Evolutionary conservation across 2,329 filamentous ascomycete species (phyloP).

Genomic region (Fusarium citri): DNA sequence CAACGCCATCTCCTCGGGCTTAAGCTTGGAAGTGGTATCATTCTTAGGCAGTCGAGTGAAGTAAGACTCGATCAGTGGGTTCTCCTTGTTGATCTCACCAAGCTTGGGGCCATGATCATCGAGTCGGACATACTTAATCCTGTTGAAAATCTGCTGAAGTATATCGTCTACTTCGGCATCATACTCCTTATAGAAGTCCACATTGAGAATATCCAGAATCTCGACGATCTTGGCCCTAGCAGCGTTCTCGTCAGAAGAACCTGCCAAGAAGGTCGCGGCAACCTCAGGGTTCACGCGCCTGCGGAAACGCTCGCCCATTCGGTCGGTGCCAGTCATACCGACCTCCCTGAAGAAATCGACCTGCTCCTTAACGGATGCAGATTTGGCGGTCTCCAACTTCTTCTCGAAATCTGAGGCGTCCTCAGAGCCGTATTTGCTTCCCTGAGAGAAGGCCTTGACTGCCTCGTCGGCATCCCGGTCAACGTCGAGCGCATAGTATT

Average conservation of each 20-base stretch:
- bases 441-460: conserved; percentile 76
- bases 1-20: conserved; percentile 79
- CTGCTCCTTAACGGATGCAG: conserved; percentile 60
- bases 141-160: conserved; percentile 90
- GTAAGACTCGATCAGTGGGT: conserved; percentile 90
- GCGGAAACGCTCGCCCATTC: conserved; percentile 82
- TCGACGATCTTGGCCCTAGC: conserved; percentile 67
- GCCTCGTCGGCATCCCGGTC: conserved; percentile 76
- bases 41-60: conserved; percentile 91
- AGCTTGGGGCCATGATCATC: conserved; percentile 90
- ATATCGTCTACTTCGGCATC: conserved; percentile 85
- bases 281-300: conserved; percentile 76
- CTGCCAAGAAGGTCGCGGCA: conserved; percentile 70
- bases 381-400: conserved; percentile 60
- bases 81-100: conserved; percentile 80
- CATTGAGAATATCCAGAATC: conserved; percentile 85
- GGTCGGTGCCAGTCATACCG: conserved; percentile 76
- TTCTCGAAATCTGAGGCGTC: conserved; percentile 52
- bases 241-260: conserved; percentile 70
- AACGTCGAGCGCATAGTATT: conserved; percentile 89
- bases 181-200: conserved; percentile 92
- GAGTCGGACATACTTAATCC: conserved; percentile 94
- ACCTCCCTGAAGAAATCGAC: conserved; percentile 74
- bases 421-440: conserved; percentile 66
- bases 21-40: conserved; percentile 80